Percentiles rank a stretch among this genome's conserved stretches.
Conservation (phyloP, 2,329 filamentous ascomycete species). For the Alternaria brassicae region DNA sequence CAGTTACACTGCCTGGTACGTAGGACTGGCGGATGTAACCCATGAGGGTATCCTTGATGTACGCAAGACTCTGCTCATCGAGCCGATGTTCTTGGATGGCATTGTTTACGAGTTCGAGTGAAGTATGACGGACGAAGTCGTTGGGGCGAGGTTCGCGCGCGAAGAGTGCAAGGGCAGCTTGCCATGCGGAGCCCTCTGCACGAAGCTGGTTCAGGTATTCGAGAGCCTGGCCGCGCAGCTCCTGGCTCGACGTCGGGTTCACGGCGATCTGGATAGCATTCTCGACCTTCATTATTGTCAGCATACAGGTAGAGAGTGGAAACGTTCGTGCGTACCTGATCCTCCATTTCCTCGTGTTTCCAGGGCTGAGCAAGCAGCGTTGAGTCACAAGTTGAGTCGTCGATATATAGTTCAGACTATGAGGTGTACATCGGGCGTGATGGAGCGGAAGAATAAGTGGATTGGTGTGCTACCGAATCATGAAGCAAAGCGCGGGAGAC, state of each 20-base stretch:
- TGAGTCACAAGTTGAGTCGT: constrained; percentile 27
- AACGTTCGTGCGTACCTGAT: constrained; percentile 37
- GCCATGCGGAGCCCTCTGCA: constrained; percentile 84
- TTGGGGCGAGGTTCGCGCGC: constrained; percentile 75
- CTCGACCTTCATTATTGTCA: constrained; percentile 69
- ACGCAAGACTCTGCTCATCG: constrained; percentile 73
- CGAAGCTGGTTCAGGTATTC: constrained; percentile 80
- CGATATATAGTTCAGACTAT: constrained; percentile 23
- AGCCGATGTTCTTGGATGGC: constrained; percentile 82
- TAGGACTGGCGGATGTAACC: constrained; percentile 82
- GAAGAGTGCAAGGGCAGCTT: constrained; percentile 86
- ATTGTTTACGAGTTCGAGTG: constrained; percentile 91
- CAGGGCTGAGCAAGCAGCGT: constrained; percentile 25
- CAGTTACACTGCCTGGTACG: constrained; percentile 62
- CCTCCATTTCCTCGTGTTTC: constrained; percentile 49
- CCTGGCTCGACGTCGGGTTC: constrained; percentile 75
- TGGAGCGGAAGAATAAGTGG: constrained; percentile 19
- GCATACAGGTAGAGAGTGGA: neutral
- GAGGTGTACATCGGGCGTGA: constrained; percentile 27
- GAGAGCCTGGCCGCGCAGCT: constrained; percentile 82
- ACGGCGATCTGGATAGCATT: constrained; percentile 95
- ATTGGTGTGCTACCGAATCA: constrained; percentile 46
- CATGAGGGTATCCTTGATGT: constrained; percentile 82
- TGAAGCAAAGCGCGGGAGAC: constrained; percentile 37
- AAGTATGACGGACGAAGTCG: constrained; percentile 87